Conservation (phyloP, 2,329 filamentous ascomycete species). For the Microdochium nivale region DNA sequence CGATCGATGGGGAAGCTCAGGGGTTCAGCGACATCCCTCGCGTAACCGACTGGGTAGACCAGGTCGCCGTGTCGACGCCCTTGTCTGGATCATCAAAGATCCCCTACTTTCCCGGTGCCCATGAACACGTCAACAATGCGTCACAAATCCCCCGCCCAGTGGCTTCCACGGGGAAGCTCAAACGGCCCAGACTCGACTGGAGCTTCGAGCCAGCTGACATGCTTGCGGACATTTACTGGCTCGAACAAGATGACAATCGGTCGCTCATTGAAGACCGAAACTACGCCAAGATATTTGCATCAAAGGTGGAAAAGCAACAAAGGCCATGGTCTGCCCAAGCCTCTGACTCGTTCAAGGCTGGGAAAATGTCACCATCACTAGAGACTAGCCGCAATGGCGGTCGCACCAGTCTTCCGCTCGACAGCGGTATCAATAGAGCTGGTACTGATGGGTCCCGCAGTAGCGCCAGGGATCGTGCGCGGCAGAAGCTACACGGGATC, state of each 20-base stretch:
- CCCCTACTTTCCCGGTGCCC: slow-evolving; percentile 37
- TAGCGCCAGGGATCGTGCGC: slow-evolving; percentile 41
- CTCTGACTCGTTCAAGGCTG: slow-evolving; percentile 8
- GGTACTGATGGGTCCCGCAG: background rate
- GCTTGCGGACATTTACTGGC: slow-evolving; percentile 84
- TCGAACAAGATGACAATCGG: slow-evolving; percentile 76
- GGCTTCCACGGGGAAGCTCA: slow-evolving; percentile 47
- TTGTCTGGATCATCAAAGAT: slow-evolving; percentile 24
- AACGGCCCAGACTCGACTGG: slow-evolving; percentile 78
- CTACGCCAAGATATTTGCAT: slow-evolving; percentile 63
- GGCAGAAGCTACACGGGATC: slow-evolving; percentile 50
- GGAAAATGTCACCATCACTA: slow-evolving; percentile 2
- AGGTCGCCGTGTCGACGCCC: slow-evolving; percentile 42
- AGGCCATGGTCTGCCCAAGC: slow-evolving; percentile 7
- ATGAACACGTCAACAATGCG: slow-evolving; percentile 33
- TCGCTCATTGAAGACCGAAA: slow-evolving; percentile 70
- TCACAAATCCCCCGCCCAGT: slow-evolving; percentile 31
- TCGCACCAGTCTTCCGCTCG: background rate
- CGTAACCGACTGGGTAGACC: slow-evolving; percentile 71
- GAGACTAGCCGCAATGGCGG: background rate
- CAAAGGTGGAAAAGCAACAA: slow-evolving; percentile 5
- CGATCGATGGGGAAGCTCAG: slow-evolving; percentile 64
- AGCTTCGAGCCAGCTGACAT: slow-evolving; percentile 74
- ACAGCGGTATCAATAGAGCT: background rate
- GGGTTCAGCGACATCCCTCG: slow-evolving; percentile 68